Evolutionary conservation across 2,329 filamentous ascomycete genomes (phyloP).

Genomic region (Epicoccum nigrum): DNA sequence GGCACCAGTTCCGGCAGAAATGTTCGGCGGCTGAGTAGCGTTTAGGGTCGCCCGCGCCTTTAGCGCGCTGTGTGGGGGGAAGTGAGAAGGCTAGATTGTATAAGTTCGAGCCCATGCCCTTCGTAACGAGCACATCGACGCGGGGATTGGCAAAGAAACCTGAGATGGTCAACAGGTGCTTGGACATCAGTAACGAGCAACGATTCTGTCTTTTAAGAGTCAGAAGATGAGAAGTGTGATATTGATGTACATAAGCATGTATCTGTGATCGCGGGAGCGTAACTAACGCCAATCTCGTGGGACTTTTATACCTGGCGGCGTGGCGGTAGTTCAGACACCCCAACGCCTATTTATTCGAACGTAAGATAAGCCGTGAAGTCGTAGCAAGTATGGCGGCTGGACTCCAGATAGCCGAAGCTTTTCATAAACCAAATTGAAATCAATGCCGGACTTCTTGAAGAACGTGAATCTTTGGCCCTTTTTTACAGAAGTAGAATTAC

Average conservation of each 20-base stretch:
- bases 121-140: background rate
- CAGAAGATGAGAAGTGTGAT: background rate
- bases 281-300: background rate
- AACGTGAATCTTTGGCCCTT: background rate
- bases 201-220: background rate
- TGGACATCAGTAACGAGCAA: too few relatives aligned
- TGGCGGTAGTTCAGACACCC: background rate
- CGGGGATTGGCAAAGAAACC: background rate
- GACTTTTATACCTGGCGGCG: slow-evolving; percentile 9
- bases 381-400: background rate
- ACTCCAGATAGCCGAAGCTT: background rate
- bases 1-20: background rate
- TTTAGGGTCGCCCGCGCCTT: background rate
- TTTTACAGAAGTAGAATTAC: background rate
- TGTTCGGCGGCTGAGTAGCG: slow-evolving; percentile 7
- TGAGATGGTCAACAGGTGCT: too few relatives aligned
- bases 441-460: too few relatives aligned
- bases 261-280: background rate
- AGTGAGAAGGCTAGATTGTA: slow-evolving; percentile 1
- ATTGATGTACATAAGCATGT: background rate
- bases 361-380: background rate
- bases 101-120: background rate
- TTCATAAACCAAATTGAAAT: too few relatives aligned
- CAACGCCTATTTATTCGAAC: background rate
- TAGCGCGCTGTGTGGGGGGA: slow-evolving; percentile 9